These are phyloP conservation scores for Trypanosoma caninum DNA, from an alignment of 208 protist species.

Conservation along the genomic window DNA sequence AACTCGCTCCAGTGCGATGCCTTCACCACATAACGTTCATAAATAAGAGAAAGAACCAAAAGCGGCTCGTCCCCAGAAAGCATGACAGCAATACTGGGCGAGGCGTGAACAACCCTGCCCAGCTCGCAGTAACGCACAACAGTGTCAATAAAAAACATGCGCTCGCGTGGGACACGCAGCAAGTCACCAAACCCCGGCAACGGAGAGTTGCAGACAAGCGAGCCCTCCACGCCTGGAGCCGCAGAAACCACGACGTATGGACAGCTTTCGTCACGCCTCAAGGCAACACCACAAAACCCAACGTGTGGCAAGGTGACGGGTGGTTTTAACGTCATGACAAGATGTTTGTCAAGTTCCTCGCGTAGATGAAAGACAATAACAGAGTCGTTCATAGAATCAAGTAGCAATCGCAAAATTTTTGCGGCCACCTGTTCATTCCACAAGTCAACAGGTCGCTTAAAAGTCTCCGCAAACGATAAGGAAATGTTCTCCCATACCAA, in stretches of 20 bases:
- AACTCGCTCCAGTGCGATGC: slow-evolving; percentile 67
- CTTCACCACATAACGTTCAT: slow-evolving; percentile 59
- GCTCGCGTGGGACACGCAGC: slow-evolving; percentile 62
- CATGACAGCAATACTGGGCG: slow-evolving; percentile 33
- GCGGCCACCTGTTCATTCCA: slow-evolving; percentile 88
- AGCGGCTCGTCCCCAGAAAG: slow-evolving; percentile 70
- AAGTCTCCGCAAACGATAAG: slow-evolving; percentile 23
- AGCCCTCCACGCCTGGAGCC: slow-evolving; percentile 54
- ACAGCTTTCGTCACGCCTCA: neutral
- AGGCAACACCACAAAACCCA: neutral
- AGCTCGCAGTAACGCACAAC: slow-evolving; percentile 50
- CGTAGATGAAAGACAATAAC: slow-evolving; percentile 2
- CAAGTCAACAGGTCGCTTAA: slow-evolving; percentile 33
- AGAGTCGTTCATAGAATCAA: slow-evolving; percentile 16
- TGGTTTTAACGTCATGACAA: slow-evolving; percentile 41
- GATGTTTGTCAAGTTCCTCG: slow-evolving; percentile 37
- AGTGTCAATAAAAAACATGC: slow-evolving; percentile 66
- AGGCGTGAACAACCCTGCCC: slow-evolving; percentile 38
- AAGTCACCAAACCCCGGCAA: slow-evolving; percentile 52
- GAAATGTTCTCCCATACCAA: slow-evolving; percentile 73
- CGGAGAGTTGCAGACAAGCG: slow-evolving; percentile 47
- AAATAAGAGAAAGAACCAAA: slow-evolving; percentile 74
- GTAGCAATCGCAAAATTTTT: slow-evolving; percentile 51
- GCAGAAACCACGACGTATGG: slow-evolving; percentile 10
- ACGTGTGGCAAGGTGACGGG: neutral